Base-by-base conservation (phyloP, 1,139 yeast genomes). In the Magnusiomyces tetraspermus region DNA sequence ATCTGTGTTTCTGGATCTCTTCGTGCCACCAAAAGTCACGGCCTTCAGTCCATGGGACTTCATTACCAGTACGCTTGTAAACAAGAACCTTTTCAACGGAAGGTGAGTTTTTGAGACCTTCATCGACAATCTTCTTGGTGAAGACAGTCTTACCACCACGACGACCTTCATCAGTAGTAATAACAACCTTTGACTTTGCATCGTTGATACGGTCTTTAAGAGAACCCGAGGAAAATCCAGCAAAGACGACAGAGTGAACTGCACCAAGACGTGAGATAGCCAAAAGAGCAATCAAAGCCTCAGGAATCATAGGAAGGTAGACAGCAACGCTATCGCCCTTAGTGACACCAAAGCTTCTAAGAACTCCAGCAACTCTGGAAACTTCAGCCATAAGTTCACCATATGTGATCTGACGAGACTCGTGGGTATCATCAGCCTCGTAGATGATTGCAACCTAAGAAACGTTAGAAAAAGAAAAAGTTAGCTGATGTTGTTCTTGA, bases 251-350 rank as follows among this genome's bases (percentile, higher is more conserved):
- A 11, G 90, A 83, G 68, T 85, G 95, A 51, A 85, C 73, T 2
- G 94, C 95, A 58, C 95, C 94, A 58, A 85, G 76, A 70, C 95
- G 77, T 23, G 76, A 76, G 66, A 85, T 83, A 26, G 94, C 92
- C 70, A 85, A 71, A 58, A 85, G 70, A 1, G 94, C 78, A 45
- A 83, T 76, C 57, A 85, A 63, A 1, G 92, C 90, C 69, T 85
- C 89, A 30, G 94, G 92, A 58, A 84, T 82, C 95, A 85, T 85
- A 59, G 94, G 95, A 67, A 85, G 74, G 67, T 85, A 85, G 49
- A 85, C 90, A 2, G 94, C 94, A 46, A 85, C 92, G 5, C 90
- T 81, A 64, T 85, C 94, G 58, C 92, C 92, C 69, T 85, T 85
- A 63, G 76, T 76, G 57, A 85, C 90, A 31, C 90, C 90, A 64